Conservation (phyloP, 2,329 filamentous ascomycete species). For the Fusarium foetens region DNA sequence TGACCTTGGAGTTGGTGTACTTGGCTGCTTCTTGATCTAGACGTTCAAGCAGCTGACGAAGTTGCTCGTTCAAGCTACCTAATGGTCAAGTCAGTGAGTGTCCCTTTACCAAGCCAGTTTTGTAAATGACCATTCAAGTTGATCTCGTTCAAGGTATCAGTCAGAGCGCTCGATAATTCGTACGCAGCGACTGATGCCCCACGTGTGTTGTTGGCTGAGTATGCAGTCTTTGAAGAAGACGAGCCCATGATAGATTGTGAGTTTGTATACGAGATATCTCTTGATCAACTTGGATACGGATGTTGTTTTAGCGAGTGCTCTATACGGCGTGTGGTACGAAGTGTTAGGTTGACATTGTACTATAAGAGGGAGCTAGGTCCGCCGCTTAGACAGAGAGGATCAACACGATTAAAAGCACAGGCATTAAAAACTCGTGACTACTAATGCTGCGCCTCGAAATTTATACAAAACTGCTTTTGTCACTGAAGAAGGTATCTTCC, state of each 20-base stretch:
- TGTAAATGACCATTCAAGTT: constrained; percentile 9
- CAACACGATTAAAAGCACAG: not conserved
- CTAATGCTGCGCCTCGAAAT: not conserved
- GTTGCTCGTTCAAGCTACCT: constrained; percentile 25
- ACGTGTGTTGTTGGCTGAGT: constrained; percentile 15
- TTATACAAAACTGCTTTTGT: not conserved
- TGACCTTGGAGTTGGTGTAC: constrained; percentile 36
- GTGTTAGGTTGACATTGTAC: not conserved
- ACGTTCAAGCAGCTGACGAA: constrained; percentile 30
- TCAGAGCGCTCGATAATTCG: constrained; percentile 18
- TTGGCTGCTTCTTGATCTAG: constrained; percentile 38
- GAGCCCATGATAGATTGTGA: constrained; percentile 12
- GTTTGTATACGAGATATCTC: not conserved
- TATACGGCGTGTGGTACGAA: not conserved
- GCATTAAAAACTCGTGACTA: not conserved
- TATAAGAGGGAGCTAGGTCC: not conserved
- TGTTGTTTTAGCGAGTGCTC: not conserved
- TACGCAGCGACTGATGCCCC: constrained; percentile 24
- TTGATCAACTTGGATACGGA: not conserved
- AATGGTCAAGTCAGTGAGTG: not conserved
- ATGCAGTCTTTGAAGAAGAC: constrained; percentile 22
- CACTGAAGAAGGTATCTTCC: not conserved
- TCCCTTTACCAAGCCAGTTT: not conserved
- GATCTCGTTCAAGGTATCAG: constrained; percentile 18
- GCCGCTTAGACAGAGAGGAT: not conserved